Conservation (phyloP, 1,284 basidiomycete species). For the Tilletia setariae region DNA sequence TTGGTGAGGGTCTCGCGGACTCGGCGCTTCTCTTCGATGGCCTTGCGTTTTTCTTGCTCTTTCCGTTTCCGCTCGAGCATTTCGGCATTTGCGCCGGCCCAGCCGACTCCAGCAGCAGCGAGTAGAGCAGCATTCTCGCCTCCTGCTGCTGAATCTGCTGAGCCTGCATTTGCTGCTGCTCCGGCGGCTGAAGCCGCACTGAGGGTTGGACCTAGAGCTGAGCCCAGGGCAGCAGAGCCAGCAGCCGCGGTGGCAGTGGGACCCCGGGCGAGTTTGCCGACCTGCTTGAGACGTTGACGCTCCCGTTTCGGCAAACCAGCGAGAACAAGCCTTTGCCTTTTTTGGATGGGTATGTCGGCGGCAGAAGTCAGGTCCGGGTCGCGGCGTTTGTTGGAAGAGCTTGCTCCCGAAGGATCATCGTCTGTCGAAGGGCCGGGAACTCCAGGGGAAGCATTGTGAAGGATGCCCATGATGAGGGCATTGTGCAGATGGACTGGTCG, state of each 20-base stretch:
- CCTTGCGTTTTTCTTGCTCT: constrained; percentile 50
- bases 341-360: constrained; percentile 33
- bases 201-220: neutral
- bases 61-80: constrained; percentile 53
- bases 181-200: constrained; percentile 6
- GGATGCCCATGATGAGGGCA: constrained; percentile 55
- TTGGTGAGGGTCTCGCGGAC: constrained; percentile 43
- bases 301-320: constrained; percentile 45
- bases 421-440: constrained; percentile 38
- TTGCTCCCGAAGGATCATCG: neutral
- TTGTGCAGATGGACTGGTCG: constrained; percentile 56
- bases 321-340: constrained; percentile 47
- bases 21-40: constrained; percentile 46
- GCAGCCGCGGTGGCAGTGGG: neutral
- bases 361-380: constrained; percentile 27
- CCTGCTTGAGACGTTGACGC: constrained; percentile 43
- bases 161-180: neutral
- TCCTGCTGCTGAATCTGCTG: too few species aligned
- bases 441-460: constrained; percentile 55
- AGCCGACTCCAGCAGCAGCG: constrained; percentile 23
- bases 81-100: constrained; percentile 53
- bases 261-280: constrained; percentile 31
- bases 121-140: neutral
- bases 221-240: neutral
- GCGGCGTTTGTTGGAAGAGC: neutral